These are phyloP conservation scores for Nevesoporus exiguus DNA, from an alignment of 768 basidiomycete species.

Conservation along the genomic window DNA sequence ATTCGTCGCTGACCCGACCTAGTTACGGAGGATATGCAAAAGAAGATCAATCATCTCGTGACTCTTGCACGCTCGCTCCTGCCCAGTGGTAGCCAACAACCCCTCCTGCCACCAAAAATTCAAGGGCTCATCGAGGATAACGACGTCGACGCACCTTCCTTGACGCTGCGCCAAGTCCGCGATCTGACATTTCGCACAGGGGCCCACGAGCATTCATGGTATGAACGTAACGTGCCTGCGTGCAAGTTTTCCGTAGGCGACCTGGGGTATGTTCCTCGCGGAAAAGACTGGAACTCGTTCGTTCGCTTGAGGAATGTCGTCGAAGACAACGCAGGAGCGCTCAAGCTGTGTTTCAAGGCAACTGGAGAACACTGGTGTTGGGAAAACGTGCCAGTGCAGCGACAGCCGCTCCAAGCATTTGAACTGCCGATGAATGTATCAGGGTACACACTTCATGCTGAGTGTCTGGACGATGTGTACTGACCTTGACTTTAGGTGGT, in stretches of 20 bases:
- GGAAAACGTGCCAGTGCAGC: slow-evolving; percentile 31
- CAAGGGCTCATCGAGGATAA: slow-evolving; percentile 34
- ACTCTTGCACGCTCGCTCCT: slow-evolving; percentile 39
- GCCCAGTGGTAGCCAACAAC: slow-evolving; percentile 33
- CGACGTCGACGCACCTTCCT: slow-evolving; percentile 24
- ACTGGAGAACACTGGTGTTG: slow-evolving; percentile 38
- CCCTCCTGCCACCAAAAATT: slow-evolving; percentile 30
- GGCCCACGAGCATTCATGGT: slow-evolving; percentile 40
- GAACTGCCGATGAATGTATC: slow-evolving; percentile 29
- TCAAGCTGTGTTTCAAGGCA: slow-evolving; percentile 23
- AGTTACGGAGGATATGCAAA: slow-evolving; percentile 35
- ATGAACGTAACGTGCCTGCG: slow-evolving; percentile 37
- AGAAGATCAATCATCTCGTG: slow-evolving; percentile 40
- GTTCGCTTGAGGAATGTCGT: slow-evolving; percentile 39
- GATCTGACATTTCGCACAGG: slow-evolving; percentile 35
- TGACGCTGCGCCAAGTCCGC: slow-evolving; percentile 38
- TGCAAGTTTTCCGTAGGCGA: slow-evolving; percentile 43
- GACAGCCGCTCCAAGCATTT: slow-evolving; percentile 34
- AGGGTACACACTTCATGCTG: slow-evolving; percentile 27
- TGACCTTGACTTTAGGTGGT: slow-evolving; percentile 36
- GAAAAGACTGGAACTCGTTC: slow-evolving; percentile 37
- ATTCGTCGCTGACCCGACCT: slow-evolving; percentile 4
- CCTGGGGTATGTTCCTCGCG: slow-evolving; percentile 40
- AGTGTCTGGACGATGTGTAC: neutral
- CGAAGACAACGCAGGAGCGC: slow-evolving; percentile 24